phyloP scores from a whole-genome alignment of 2,329 filamentous ascomycete species.

The Ophiostoma ips region DNA sequence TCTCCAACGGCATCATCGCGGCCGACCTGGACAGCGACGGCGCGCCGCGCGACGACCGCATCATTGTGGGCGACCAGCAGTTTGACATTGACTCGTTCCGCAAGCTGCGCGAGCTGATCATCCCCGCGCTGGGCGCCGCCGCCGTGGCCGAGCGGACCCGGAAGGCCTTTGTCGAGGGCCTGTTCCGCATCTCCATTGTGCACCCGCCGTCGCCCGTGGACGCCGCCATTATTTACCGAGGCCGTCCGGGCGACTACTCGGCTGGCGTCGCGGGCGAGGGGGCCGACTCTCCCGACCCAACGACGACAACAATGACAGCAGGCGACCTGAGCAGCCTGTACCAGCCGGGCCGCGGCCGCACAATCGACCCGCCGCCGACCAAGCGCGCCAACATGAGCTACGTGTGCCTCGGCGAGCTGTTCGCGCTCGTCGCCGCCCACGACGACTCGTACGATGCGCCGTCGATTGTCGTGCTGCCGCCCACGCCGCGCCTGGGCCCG shows the following conservation, averaged over 20 bases:
- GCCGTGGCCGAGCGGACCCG: slow-evolving; percentile 53
- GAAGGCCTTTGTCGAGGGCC: slow-evolving; percentile 53
- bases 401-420: slow-evolving; percentile 66
- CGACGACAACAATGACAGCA: background rate
- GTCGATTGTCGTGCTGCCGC: slow-evolving; percentile 27
- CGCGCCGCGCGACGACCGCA: slow-evolving; percentile 23
- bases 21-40: slow-evolving; percentile 41
- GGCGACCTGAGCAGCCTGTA: slow-evolving; percentile 46
- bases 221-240: slow-evolving; percentile 35
- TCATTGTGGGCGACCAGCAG: slow-evolving; percentile 52
- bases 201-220: slow-evolving; percentile 48
- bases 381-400: slow-evolving; percentile 62
- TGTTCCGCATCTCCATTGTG: slow-evolving; percentile 74
- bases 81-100: slow-evolving; percentile 71
- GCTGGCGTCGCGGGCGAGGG: slow-evolving; percentile 26
- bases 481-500: slow-evolving; percentile 26
- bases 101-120: slow-evolving; percentile 55
- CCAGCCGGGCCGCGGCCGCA: slow-evolving; percentile 54
- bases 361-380: slow-evolving; percentile 51
- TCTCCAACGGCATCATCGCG: slow-evolving; percentile 54
- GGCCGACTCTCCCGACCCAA: background rate
- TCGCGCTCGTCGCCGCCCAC: slow-evolving; percentile 42
- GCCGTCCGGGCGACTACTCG: slow-evolving; percentile 19
- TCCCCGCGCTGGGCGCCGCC: slow-evolving; percentile 54
- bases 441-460: slow-evolving; percentile 24